A percentile compares a stretch with the other conserved stretches of the same genome.
Conservation (phyloP, 2,329 filamentous ascomycete genomes). For the Sporothrix curviconia region DNA sequence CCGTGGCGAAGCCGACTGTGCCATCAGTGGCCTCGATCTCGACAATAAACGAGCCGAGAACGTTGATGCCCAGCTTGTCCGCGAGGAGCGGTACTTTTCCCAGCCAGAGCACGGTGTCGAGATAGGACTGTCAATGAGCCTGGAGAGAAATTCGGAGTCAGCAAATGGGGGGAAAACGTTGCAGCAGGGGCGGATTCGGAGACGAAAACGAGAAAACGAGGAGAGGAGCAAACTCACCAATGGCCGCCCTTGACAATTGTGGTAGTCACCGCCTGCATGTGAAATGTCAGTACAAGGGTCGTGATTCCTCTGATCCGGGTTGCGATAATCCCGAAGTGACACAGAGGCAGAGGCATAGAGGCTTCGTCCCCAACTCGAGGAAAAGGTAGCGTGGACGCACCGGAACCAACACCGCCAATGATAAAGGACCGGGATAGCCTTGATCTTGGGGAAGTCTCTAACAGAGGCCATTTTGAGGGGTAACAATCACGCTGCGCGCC, state of each 20-base stretch:
- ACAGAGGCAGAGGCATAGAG: not conserved
- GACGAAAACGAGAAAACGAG: not conserved
- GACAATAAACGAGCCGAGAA: slow-evolving; percentile 83
- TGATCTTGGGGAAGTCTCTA: slow-evolving; percentile 65
- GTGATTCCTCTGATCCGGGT: too few species aligned
- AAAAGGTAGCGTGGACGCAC: slow-evolving; percentile 31
- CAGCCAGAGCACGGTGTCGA: slow-evolving; percentile 88
- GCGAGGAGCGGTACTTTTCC: slow-evolving; percentile 78
- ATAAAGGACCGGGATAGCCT: slow-evolving; percentile 67
- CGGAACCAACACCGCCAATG: slow-evolving; percentile 54
- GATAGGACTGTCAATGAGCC: slow-evolving; percentile 87
- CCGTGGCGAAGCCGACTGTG: slow-evolving; percentile 88
- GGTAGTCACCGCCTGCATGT: slow-evolving; percentile 69
- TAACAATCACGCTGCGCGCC: not conserved
- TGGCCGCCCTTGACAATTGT: slow-evolving; percentile 78
- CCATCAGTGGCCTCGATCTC: slow-evolving; percentile 86
- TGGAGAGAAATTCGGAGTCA: slow-evolving; percentile 30
- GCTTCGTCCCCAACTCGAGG: not conserved
- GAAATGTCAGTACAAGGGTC: slow-evolving; percentile 26
- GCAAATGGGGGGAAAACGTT: not conserved
- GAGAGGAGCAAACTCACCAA: slow-evolving; percentile 43
- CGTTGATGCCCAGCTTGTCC: slow-evolving; percentile 94
- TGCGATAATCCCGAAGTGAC: too few species aligned
- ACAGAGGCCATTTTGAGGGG: slow-evolving; percentile 39
- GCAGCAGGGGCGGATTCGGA: not conserved